phyloP scores from a whole-genome alignment of 2,329 filamentous ascomycete species.

The Claviceps spartinae region DNA sequence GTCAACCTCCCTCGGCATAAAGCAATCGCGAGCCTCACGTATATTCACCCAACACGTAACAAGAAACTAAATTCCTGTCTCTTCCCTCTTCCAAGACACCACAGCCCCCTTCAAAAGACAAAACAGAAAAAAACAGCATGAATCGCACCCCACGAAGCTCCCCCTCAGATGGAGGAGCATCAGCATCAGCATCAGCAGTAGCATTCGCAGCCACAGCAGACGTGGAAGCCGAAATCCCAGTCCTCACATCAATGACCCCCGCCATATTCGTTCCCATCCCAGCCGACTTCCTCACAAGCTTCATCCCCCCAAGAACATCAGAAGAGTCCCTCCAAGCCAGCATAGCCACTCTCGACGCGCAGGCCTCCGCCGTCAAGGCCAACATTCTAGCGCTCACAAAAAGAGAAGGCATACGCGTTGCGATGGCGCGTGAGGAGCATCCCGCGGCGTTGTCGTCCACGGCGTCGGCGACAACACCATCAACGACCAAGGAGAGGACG shows the following conservation, averaged over 20 bases:
- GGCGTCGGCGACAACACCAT: not conserved
- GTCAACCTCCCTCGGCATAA: not conserved
- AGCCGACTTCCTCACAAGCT: conserved; percentile 11
- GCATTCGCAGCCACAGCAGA: not conserved
- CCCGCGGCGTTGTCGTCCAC: not conserved
- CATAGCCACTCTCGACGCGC: conserved; percentile 13
- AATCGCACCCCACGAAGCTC: not conserved
- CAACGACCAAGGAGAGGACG: not conserved
- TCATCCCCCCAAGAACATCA: conserved; percentile 6
- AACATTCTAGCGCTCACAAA: conserved; percentile 18
- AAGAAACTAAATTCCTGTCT: not conserved
- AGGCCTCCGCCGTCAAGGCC: conserved; percentile 14
- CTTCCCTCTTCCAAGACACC: not conserved
- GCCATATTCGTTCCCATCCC: conserved; percentile 23
- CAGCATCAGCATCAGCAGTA: not conserved
- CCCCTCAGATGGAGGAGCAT: no score
- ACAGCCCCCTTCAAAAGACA: not conserved
- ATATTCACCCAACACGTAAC: not conserved
- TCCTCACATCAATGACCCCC: conserved; percentile 12
- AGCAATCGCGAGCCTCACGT: not conserved
- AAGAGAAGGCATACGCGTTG: conserved; percentile 18
- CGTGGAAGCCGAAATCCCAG: conserved; percentile 4
- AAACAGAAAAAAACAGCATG: not conserved
- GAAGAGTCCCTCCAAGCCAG: conserved; percentile 10
- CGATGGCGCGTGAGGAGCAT: conserved; percentile 9